Evolutionary conservation across 1,139 yeast species (phyloP).

Genomic region (Taiozyma onychis): DNA sequence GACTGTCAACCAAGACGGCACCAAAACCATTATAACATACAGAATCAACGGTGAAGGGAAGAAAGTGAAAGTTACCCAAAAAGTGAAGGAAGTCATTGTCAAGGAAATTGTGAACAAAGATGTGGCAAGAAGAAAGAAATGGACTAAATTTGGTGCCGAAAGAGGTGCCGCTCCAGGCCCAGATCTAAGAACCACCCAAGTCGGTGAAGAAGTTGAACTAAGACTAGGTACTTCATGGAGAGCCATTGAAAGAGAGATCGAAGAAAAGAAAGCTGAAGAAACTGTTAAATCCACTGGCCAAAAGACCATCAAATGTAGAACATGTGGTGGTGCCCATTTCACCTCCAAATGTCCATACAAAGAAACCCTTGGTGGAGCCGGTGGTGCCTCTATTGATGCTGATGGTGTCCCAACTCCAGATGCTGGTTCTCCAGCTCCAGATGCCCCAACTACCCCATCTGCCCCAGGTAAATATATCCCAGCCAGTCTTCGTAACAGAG

Average conservation of each 20-base stretch:
- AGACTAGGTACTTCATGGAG: slow-evolving; percentile 71
- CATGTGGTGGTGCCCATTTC: slow-evolving; percentile 92
- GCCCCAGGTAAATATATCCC: slow-evolving; percentile 59
- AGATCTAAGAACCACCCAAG: slow-evolving; percentile 80
- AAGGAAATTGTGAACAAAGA: slow-evolving; percentile 77
- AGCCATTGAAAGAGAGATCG: slow-evolving; percentile 58
- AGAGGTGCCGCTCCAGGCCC: slow-evolving; percentile 77
- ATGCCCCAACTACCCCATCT: slow-evolving; percentile 22
- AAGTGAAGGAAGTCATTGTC: slow-evolving; percentile 68
- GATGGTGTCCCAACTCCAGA: slow-evolving; percentile 25
- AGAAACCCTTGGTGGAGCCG: slow-evolving; percentile 67
- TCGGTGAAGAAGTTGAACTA: slow-evolving; percentile 76
- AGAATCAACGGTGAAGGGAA: slow-evolving; percentile 74
- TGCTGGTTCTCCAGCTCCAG: slow-evolving; percentile 24
- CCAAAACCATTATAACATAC: slow-evolving; percentile 81
- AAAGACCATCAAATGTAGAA: slow-evolving; percentile 66
- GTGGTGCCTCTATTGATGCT: slow-evolving; percentile 33
- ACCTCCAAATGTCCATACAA: slow-evolving; percentile 95
- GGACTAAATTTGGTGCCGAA: slow-evolving; percentile 84
- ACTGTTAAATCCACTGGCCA: slow-evolving; percentile 43
- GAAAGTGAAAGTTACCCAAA: slow-evolving; percentile 84
- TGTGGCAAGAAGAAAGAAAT: slow-evolving; percentile 66
- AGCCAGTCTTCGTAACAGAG: slow-evolving; percentile 64
- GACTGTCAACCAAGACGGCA: slow-evolving; percentile 77
- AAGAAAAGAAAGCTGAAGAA: slow-evolving; percentile 53